These are phyloP conservation scores for Baudoinia panamericana DNA, from an alignment of 495 filamentous ascomycete species.

Conservation along the genomic window DNA sequence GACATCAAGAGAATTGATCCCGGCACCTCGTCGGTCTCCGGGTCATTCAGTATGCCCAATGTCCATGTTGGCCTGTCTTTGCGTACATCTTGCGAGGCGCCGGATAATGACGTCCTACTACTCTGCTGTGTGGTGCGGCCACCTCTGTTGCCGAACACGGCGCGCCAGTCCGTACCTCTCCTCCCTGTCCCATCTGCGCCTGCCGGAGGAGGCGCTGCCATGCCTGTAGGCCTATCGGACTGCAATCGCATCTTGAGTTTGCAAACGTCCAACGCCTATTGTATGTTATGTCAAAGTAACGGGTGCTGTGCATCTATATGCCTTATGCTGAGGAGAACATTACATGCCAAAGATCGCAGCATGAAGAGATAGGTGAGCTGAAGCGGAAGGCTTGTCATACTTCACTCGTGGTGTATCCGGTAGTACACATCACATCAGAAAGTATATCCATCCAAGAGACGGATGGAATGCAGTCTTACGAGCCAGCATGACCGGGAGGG, in stretches of 20 bases:
- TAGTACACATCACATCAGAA: too few relatives aligned
- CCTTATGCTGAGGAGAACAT: too few relatives aligned
- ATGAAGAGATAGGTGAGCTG: too few relatives aligned
- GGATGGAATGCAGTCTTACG: too few relatives aligned
- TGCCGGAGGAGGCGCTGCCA: not conserved
- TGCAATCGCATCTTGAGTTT: not conserved
- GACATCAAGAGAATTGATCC: slow-evolving; percentile 75
- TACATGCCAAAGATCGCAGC: too few relatives aligned
- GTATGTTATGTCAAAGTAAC: too few relatives aligned
- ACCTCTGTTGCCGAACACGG: slow-evolving; percentile 11
- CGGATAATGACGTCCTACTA: slow-evolving; percentile 17
- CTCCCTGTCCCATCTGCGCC: slow-evolving; percentile 4
- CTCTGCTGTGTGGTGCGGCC: slow-evolving; percentile 2
- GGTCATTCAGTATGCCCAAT: slow-evolving; percentile 75
- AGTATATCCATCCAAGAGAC: too few relatives aligned
- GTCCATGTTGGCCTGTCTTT: slow-evolving; percentile 41
- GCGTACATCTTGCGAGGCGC: slow-evolving; percentile 3
- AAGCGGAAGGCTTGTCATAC: too few relatives aligned
- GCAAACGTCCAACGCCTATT: not conserved
- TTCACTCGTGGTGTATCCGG: too few relatives aligned
- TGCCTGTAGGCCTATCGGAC: too few relatives aligned
- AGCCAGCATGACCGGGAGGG: too few relatives aligned
- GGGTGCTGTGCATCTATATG: too few relatives aligned
- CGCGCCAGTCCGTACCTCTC: slow-evolving; percentile 10
- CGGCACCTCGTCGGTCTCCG: slow-evolving; percentile 77